Conservation (phyloP, 2,329 filamentous ascomycete species). For the Xylariaceae sp. region DNA sequence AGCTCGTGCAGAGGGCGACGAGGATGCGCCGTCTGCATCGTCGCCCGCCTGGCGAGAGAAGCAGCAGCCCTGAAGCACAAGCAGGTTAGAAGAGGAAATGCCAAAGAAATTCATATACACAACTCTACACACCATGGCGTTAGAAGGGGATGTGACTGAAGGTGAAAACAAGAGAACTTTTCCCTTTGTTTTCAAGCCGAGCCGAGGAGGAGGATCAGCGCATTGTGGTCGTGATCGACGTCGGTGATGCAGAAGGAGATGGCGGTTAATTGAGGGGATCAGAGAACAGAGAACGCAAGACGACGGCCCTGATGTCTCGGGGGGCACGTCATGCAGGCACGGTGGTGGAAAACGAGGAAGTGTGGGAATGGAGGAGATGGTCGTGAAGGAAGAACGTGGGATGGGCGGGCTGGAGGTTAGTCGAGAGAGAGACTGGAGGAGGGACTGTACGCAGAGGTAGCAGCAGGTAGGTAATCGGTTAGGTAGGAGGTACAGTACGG, state of each 20-base stretch:
- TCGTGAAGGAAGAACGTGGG: not conserved
- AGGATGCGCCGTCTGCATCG: slow-evolving; percentile 41
- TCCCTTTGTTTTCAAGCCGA: slow-evolving; percentile 7
- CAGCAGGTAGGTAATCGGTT: not conserved
- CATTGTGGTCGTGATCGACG: slow-evolving; percentile 9
- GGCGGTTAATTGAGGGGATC: not conserved
- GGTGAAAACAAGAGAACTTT: slow-evolving; percentile 4
- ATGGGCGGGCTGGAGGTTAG: not conserved
- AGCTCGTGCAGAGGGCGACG: slow-evolving; percentile 48
- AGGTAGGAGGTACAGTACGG: not conserved
- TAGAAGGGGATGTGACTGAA: not conserved
- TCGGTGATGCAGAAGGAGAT: not conserved
- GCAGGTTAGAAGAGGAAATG: slow-evolving; percentile 3
- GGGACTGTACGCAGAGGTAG: too few relatives aligned
- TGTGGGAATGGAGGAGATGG: not conserved
- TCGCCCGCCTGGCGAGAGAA: slow-evolving; percentile 48
- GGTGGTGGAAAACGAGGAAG: not conserved
- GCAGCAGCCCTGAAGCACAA: slow-evolving; percentile 50
- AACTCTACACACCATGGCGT: slow-evolving; percentile 14
- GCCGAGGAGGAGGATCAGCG: slow-evolving; percentile 4
- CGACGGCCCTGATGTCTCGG: not conserved
- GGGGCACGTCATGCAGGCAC: not conserved
- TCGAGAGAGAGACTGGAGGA: not conserved
- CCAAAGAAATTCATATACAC: not conserved
- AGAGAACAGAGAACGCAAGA: not conserved